A percentile compares a stretch with the other conserved stretches of the same genome.
Evolutionary conservation across 23 red algal species (phyloP).

Genomic region (Gracilaria caudata): DNA sequence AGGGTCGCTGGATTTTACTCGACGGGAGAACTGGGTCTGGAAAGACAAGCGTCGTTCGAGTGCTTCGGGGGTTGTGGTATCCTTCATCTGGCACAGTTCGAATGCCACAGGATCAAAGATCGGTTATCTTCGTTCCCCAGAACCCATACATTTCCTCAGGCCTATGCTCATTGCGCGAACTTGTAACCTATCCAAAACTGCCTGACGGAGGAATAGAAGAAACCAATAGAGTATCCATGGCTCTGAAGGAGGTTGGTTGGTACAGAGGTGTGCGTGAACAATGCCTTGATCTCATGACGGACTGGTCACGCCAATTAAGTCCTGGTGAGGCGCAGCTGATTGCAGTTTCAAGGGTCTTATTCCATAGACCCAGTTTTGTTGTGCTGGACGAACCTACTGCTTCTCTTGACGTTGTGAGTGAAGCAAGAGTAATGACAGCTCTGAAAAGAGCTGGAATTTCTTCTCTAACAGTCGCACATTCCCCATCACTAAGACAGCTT

Average conservation of each 20-base stretch:
- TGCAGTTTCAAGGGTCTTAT: slow-evolving; percentile 52
- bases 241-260: slow-evolving; percentile 50
- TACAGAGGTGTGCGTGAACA: slow-evolving; percentile 21
- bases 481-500: slow-evolving; percentile 19
- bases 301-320: slow-evolving; percentile 59
- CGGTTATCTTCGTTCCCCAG: slow-evolving; percentile 54
- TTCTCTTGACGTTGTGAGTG: slow-evolving; percentile 43
- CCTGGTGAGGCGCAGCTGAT: slow-evolving; percentile 68
- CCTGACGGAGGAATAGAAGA: slow-evolving; percentile 21
- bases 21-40: slow-evolving; percentile 65
- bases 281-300: slow-evolving; percentile 18
- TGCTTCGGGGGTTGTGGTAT: slow-evolving; percentile 54
- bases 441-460: slow-evolving; percentile 31
- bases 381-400: slow-evolving; percentile 77
- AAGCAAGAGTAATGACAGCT: slow-evolving; percentile 47
- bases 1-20: slow-evolving; percentile 60
- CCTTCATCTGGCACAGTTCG: slow-evolving; percentile 32
- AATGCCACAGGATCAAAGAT: slow-evolving; percentile 22
- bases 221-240: slow-evolving; percentile 23
- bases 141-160: slow-evolving; percentile 40
- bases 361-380: slow-evolving; percentile 50
- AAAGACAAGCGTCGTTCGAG: slow-evolving; percentile 56
- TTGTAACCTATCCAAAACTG: slow-evolving; percentile 35
- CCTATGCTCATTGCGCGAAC: slow-evolving; percentile 36
- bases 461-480: slow-evolving; percentile 62